Conservation (phyloP, 768 basidiomycete species). For the Cyclocybe aegerita region DNA sequence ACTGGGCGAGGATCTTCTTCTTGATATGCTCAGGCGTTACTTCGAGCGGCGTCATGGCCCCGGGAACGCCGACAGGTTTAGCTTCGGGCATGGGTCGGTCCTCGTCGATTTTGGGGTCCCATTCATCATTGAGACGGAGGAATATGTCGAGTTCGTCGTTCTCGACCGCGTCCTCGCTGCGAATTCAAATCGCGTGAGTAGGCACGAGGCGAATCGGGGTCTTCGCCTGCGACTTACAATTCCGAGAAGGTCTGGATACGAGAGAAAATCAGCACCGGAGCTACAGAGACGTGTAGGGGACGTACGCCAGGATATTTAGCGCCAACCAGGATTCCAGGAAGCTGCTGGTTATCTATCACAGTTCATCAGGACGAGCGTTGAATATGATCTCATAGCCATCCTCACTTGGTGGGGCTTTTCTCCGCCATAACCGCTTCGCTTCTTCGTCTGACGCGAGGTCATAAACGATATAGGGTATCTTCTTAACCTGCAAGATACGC, state of each 20-base stretch:
- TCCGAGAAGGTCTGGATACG: conserved; percentile 60
- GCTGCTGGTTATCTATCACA: conserved; percentile 70
- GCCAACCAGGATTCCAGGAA: conserved; percentile 83
- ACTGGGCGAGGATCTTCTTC: conserved; percentile 50
- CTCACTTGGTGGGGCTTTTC: conserved; percentile 71
- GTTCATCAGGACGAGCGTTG: neutral
- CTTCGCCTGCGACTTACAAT: conserved; percentile 50
- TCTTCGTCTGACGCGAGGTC: conserved; percentile 84
- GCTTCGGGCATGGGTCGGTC: conserved; percentile 53
- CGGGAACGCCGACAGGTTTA: conserved; percentile 78
- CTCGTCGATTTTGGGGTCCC: conserved; percentile 58
- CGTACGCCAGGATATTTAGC: conserved; percentile 75
- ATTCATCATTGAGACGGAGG: conserved; percentile 71
- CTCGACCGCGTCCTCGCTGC: conserved; percentile 85
- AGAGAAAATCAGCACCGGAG: conserved; percentile 7
- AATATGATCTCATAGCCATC: conserved; percentile 5
- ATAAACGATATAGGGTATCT: conserved; percentile 78
- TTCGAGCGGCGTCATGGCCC: conserved; percentile 69
- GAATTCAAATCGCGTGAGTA: too few relatives aligned
- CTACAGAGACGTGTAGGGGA: conserved; percentile 12
- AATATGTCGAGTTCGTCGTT: conserved; percentile 69
- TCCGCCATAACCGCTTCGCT: conserved; percentile 77
- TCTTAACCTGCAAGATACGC: conserved; percentile 83
- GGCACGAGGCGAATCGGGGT: too few relatives aligned
- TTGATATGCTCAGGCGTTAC: conserved; percentile 80